These are phyloP conservation scores for Coniophora puteana DNA, from an alignment of 1,284 basidiomycete genomes.

Conservation along the genomic window DNA sequence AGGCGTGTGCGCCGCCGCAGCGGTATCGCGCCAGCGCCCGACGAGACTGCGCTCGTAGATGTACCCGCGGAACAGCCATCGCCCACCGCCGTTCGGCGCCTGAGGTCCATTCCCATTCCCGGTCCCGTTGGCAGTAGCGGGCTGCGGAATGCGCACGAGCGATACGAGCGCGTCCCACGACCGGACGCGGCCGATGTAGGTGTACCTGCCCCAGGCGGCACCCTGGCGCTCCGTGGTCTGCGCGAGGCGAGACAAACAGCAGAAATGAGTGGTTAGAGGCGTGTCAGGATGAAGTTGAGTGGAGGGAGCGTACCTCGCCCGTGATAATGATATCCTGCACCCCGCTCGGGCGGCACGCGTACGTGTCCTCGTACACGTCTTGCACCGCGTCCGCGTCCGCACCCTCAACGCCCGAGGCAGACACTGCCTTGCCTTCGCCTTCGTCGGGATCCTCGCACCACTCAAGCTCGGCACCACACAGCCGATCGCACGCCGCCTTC, in stretches of 20 bases:
- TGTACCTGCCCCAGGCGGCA: slow-evolving; percentile 45
- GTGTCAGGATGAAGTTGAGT: slow-evolving; percentile 2
- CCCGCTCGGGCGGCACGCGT: slow-evolving; percentile 32
- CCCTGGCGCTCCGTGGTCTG: slow-evolving; percentile 39
- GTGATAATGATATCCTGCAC: slow-evolving; percentile 47
- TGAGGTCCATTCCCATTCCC: slow-evolving; percentile 24
- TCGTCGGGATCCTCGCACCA: slow-evolving; percentile 29
- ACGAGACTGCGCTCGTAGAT: slow-evolving; percentile 43
- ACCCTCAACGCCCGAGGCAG: slow-evolving; percentile 16
- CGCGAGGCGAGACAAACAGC: slow-evolving; percentile 4
- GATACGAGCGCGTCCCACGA: slow-evolving; percentile 47
- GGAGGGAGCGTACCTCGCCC: slow-evolving; percentile 34
- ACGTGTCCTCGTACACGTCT: slow-evolving; percentile 34
- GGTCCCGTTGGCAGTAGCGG: slow-evolving; percentile 24
- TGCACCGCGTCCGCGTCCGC: slow-evolving; percentile 23
- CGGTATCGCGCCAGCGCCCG: slow-evolving; percentile 48
- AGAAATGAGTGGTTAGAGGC: too few relatives aligned
- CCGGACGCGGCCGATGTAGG: slow-evolving; percentile 41
- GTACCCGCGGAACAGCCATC: slow-evolving; percentile 50
- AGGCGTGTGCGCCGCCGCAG: slow-evolving; percentile 29
- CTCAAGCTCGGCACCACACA: slow-evolving; percentile 17
- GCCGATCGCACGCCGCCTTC: slow-evolving; percentile 25
- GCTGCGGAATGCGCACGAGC: slow-evolving; percentile 35
- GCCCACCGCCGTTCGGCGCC: slow-evolving; percentile 32
- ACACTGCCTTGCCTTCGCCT: slow-evolving; percentile 12